Evolutionary conservation across 495 filamentous ascomycete genomes (phyloP).

Genomic region (Bathelium albidoporum): DNA sequence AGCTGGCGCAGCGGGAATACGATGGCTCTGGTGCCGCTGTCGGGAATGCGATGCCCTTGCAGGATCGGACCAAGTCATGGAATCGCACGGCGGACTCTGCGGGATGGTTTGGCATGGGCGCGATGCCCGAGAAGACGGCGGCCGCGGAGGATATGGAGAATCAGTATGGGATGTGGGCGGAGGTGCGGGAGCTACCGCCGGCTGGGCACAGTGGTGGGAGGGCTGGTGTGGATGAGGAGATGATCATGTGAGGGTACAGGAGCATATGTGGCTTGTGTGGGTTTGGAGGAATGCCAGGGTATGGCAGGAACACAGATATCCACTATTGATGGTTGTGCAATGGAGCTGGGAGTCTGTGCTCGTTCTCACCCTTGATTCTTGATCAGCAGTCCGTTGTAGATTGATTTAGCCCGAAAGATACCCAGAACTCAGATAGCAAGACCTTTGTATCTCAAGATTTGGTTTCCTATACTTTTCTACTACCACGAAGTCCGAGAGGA

Average conservation of each 20-base stretch:
- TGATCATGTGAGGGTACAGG: neutral
- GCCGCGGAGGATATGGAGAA: conserved; percentile 27
- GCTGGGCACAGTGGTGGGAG: neutral
- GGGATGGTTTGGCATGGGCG: conserved; percentile 15
- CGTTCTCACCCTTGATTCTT: no score
- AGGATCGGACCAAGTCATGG: conserved; percentile 21
- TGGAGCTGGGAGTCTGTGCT: no score
- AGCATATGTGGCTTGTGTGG: neutral
- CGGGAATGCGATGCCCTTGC: neutral
- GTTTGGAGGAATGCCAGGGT: no score
- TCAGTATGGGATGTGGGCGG: conserved; percentile 26
- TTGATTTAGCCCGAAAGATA: neutral
- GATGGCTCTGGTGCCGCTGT: conserved; percentile 9
- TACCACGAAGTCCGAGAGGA: neutral
- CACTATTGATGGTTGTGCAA: no score
- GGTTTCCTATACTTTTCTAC: neutral
- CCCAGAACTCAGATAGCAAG: conserved; percentile 1
- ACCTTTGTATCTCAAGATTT: neutral
- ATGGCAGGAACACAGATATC: no score
- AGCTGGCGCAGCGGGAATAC: conserved; percentile 24
- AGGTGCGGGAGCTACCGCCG: conserved; percentile 14
- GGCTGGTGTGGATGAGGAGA: conserved; percentile 4
- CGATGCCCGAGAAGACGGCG: conserved; percentile 18
- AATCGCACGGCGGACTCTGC: conserved; percentile 25
- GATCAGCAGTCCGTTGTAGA: neutral